These are phyloP conservation scores for Musa acuminata DNA, from an alignment of 176 grass and related monocot species.

Conservation along the genomic window DNA sequence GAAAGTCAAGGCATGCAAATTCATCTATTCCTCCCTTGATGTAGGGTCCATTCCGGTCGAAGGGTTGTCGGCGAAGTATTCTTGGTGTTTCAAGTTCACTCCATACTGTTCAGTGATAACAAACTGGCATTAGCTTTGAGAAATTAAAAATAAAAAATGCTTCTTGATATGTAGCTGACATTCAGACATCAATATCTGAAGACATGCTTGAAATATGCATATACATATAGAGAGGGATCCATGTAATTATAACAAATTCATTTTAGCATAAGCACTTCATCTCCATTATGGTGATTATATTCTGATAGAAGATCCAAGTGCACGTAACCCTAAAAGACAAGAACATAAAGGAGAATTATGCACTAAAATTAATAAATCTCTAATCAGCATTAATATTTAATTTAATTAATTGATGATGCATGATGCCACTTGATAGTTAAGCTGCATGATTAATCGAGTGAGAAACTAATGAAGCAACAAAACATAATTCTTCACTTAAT, in stretches of 20 bases:
- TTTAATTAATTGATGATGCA: too few species aligned
- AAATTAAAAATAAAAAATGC: not conserved
- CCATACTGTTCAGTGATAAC: slow-evolving; percentile 41
- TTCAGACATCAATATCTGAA: not conserved
- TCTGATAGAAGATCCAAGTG: too few species aligned
- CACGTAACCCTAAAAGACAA: too few species aligned
- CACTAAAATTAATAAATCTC: too few species aligned
- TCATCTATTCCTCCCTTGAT: slow-evolving; percentile 53
- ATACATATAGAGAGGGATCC: too few species aligned
- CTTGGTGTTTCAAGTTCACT: slow-evolving; percentile 88
- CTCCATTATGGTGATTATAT: too few species aligned
- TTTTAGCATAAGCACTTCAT: too few species aligned
- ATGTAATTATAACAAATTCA: too few species aligned
- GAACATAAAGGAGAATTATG: too few species aligned
- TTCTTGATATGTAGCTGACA: too few species aligned
- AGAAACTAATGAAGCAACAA: not conserved
- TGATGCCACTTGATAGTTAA: too few species aligned
- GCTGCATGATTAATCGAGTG: not conserved
- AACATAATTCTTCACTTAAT: not conserved
- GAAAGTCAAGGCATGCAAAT: not conserved
- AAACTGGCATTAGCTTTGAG: not conserved
- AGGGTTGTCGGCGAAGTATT: slow-evolving; percentile 79
- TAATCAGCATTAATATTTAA: too few species aligned
- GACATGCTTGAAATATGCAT: not conserved
- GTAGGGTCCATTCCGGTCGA: slow-evolving; percentile 67